Percentiles rank a stretch among this genome's conserved stretches.
phyloP scores from a whole-genome alignment of 2,329 filamentous ascomycete genomes.

The Ophiostoma novo-ulmi region DNA sequence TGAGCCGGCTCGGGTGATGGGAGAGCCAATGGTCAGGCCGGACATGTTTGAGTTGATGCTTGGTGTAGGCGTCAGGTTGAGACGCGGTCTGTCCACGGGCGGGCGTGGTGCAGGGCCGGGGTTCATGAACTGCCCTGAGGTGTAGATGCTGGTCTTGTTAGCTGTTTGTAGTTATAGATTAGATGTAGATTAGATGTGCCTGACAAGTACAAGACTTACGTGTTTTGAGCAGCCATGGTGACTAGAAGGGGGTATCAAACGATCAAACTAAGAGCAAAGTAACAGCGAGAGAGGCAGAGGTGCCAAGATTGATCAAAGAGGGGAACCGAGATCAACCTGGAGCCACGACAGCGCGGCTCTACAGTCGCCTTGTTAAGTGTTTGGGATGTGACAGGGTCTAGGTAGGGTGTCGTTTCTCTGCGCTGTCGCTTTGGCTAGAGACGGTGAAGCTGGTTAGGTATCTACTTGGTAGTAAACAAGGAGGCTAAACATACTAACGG shows the following conservation, averaged over 20 bases:
- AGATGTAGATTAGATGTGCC: not conserved
- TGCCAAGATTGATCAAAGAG: constrained; percentile 2
- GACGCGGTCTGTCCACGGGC: constrained; percentile 74
- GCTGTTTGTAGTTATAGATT: not conserved
- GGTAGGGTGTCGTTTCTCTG: not conserved
- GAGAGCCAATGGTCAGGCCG: constrained; percentile 65
- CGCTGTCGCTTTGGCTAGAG: not conserved
- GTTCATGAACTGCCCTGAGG: constrained; percentile 80
- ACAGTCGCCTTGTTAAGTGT: constrained; percentile 12
- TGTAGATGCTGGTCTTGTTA: constrained; percentile 46
- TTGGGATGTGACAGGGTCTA: not conserved
- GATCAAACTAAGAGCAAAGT: constrained; percentile 5
- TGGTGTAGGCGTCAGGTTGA: constrained; percentile 71
- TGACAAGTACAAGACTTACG: not conserved
- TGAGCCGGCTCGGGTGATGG: constrained; percentile 60
- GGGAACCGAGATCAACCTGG: constrained; percentile 12
- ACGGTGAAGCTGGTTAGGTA: not conserved
- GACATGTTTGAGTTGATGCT: constrained; percentile 74
- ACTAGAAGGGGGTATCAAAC: constrained; percentile 5
- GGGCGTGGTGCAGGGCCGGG: constrained; percentile 90
- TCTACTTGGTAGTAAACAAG: not conserved
- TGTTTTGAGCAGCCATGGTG: constrained; percentile 16
- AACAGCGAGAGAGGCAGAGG: not conserved
- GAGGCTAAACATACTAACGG: constrained; percentile 5
- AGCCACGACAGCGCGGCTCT: constrained; percentile 16